These are phyloP conservation scores for Vicia faba DNA, from an alignment of 306 rosid genomes.

Conservation along the genomic window DNA sequence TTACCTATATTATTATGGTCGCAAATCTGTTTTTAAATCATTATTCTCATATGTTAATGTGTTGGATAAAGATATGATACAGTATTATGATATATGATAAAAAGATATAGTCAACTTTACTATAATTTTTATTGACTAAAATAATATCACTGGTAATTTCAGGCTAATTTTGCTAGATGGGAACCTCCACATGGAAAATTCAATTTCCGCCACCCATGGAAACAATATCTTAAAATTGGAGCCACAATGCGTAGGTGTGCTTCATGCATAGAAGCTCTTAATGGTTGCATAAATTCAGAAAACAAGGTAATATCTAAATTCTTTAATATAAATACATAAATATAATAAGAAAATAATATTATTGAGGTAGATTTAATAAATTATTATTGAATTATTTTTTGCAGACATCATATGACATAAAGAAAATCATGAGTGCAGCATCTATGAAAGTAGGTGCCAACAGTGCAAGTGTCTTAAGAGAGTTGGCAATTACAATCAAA, in stretches of 20 bases:
- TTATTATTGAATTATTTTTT: background rate
- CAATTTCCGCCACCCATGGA: conserved; percentile 89
- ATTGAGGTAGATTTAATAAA: background rate
- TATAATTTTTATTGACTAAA: background rate
- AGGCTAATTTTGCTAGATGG: conserved; percentile 95
- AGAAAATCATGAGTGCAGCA: conserved; percentile 47
- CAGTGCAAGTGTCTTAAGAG: conserved; percentile 56
- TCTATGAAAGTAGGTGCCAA: conserved; percentile 50
- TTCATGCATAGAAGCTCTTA: conserved; percentile 74
- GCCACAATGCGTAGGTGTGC: conserved; percentile 77
- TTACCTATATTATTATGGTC: no score
- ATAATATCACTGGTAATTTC: background rate
- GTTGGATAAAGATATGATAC: no score
- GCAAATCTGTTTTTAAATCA: no score
- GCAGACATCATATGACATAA: conserved; percentile 56
- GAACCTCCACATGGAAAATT: conserved; percentile 85
- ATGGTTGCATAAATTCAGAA: conserved; percentile 64
- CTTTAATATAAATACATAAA: background rate
- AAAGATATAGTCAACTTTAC: no score
- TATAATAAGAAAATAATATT: no score
- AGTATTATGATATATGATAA: no score
- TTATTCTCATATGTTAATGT: no score
- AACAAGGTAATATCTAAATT: conserved; percentile 47
- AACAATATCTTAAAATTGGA: conserved; percentile 71
- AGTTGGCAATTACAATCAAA: conserved; percentile 51